phyloP scores from a whole-genome alignment of 306 rosid genomes.

The Heteromeles arbutifolia region DNA sequence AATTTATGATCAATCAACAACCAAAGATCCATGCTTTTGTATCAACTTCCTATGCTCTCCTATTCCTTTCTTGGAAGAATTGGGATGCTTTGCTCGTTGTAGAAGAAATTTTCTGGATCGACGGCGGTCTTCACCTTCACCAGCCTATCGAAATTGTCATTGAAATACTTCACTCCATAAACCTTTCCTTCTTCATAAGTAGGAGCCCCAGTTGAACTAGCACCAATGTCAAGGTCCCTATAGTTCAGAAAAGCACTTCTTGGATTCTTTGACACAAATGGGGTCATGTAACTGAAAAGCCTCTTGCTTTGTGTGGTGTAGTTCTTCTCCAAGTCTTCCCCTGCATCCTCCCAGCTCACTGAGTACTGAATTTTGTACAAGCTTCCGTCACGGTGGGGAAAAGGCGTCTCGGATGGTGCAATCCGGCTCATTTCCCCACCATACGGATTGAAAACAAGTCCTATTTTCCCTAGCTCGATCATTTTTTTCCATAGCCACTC shows the following conservation, averaged over 20 bases:
- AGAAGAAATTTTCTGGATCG: constrained; percentile 65
- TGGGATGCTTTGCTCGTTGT: constrained; percentile 77
- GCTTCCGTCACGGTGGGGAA: constrained; percentile 66
- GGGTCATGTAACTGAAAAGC: constrained; percentile 54
- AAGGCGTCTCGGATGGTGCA: constrained; percentile 42
- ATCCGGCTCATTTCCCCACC: constrained; percentile 65
- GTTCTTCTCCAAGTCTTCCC: constrained; percentile 15
- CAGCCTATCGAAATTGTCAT: constrained; percentile 50
- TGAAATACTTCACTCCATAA: constrained; percentile 56
- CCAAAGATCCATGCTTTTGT: not conserved
- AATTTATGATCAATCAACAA: constrained; percentile 1
- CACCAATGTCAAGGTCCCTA: constrained; percentile 75
- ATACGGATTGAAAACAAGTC: constrained; percentile 65
- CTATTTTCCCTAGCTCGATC: constrained; percentile 46
- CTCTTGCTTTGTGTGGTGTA: constrained; percentile 32
- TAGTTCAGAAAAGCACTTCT: constrained; percentile 65
- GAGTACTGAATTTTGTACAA: constrained; percentile 64
- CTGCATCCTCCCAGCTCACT: constrained; percentile 40
- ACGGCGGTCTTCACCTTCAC: constrained; percentile 52
- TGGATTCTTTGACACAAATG: constrained; percentile 71
- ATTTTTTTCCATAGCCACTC: constrained; percentile 42
- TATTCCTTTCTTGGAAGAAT: constrained; percentile 25
- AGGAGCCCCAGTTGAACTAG: constrained; percentile 24
- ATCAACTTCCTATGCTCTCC: not conserved
- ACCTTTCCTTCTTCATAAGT: constrained; percentile 45